Percentiles rank a stretch among this genome's conserved stretches.
phyloP scores from a whole-genome alignment of 306 rosid species.

The Ziziphus jujuba region DNA sequence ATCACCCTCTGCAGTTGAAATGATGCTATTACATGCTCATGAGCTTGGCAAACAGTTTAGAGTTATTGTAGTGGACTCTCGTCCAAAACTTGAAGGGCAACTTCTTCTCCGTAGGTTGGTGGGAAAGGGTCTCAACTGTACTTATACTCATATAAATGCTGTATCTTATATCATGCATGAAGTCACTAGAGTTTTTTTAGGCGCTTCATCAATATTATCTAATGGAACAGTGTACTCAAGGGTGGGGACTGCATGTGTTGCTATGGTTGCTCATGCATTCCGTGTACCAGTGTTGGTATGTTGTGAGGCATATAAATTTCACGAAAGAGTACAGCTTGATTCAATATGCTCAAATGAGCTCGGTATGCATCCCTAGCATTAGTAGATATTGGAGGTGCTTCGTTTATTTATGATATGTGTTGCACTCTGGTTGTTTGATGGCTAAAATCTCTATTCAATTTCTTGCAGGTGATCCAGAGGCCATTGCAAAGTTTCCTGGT shows the following conservation, averaged over 20 bases:
- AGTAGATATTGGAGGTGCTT: slow-evolving; percentile 1
- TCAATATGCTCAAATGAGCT: slow-evolving; percentile 85
- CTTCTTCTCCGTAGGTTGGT: slow-evolving; percentile 70
- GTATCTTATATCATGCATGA: slow-evolving; percentile 80
- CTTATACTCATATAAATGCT: slow-evolving; percentile 81
- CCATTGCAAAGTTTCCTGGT: slow-evolving; percentile 63
- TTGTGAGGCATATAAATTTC: slow-evolving; percentile 91
- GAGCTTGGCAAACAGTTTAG: slow-evolving; percentile 76
- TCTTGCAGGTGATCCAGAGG: slow-evolving; percentile 76
- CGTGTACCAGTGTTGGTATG: slow-evolving; percentile 82
- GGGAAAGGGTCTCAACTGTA: slow-evolving; percentile 73
- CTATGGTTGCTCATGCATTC: slow-evolving; percentile 93
- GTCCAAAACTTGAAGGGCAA: slow-evolving; percentile 84
- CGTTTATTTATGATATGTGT: slow-evolving; percentile 16
- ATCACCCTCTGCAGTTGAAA: slow-evolving; percentile 69
- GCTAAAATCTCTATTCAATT: slow-evolving; percentile 27
- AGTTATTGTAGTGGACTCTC: slow-evolving; percentile 83
- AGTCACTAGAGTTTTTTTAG: slow-evolving; percentile 79
- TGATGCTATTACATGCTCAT: slow-evolving; percentile 67
- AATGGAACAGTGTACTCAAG: slow-evolving; percentile 92
- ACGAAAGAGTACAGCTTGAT: slow-evolving; percentile 94
- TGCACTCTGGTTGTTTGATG: slow-evolving; percentile 14
- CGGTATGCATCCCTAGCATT: slow-evolving; percentile 42
- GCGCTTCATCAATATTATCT: slow-evolving; percentile 74
- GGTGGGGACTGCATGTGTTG: slow-evolving; percentile 86